These are phyloP conservation scores for Otatea glauca DNA, from an alignment of 176 grass and related monocot genomes.

Conservation along the genomic window DNA sequence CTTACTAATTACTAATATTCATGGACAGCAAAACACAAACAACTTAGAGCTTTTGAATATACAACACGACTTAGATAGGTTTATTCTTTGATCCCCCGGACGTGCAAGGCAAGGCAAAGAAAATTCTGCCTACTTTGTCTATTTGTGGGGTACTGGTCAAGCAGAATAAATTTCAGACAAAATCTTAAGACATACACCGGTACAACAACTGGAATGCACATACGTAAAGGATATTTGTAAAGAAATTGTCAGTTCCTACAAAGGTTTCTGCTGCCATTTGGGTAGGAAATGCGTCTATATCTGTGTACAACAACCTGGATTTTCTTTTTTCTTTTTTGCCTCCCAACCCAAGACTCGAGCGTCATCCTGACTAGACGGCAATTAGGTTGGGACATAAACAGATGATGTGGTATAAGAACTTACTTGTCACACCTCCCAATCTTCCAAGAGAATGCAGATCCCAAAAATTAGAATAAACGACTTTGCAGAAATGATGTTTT, in stretches of 20 bases:
- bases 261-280: neutral
- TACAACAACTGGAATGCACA: neutral
- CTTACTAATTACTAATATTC: neutral
- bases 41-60: too few relatives aligned
- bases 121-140: neutral
- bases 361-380: neutral
- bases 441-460: conserved; percentile 1
- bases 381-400: conserved; percentile 28
- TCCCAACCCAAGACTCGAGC: neutral
- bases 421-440: neutral
- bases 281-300: conserved; percentile 1
- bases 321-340: neutral
- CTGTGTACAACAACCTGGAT: neutral
- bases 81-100: neutral
- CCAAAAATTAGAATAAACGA: neutral
- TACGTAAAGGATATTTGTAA: neutral
- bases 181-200: neutral
- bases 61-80: neutral
- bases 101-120: conserved; percentile 31
- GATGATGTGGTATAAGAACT: conserved; percentile 16
- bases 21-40: too few relatives aligned
- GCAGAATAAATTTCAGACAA: neutral
- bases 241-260: neutral
- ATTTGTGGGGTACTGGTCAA: neutral
- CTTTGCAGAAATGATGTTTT: neutral